Evolutionary conservation across 108 stramenopile genomes (phyloP).

Genomic region (Schizochytrium sp.): DNA sequence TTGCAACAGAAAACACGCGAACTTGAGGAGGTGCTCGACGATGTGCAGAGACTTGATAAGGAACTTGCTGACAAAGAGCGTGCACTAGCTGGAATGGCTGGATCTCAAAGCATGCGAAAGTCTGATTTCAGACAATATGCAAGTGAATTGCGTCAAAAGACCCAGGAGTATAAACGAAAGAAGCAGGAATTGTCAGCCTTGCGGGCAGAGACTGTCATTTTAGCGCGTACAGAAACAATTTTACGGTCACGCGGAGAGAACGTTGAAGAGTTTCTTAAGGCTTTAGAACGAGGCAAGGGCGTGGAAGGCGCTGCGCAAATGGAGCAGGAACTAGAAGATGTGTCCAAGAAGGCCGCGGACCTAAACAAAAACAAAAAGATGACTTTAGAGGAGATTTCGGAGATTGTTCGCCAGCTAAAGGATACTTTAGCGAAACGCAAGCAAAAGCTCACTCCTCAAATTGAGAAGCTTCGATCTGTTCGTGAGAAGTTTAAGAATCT

Average conservation of each 20-base stretch:
- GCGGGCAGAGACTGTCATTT: slow-evolving; percentile 73
- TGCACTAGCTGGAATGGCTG: not conserved
- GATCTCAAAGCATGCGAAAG: slow-evolving; percentile 61
- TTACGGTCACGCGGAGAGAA: slow-evolving; percentile 72
- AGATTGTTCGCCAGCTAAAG: slow-evolving; percentile 74
- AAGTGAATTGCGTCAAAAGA: slow-evolving; percentile 70
- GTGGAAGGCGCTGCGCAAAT: slow-evolving; percentile 80
- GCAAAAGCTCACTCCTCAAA: slow-evolving; percentile 76
- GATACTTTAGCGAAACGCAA: slow-evolving; percentile 76
- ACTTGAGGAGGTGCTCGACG: slow-evolving; percentile 69
- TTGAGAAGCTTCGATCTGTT: slow-evolving; percentile 73
- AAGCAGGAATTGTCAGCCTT: slow-evolving; percentile 68
- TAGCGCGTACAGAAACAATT: slow-evolving; percentile 71
- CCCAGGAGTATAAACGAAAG: slow-evolving; percentile 65
- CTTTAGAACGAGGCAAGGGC: slow-evolving; percentile 80
- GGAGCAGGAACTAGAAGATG: slow-evolving; percentile 73
- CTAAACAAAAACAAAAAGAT: slow-evolving; percentile 80
- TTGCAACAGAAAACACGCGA: slow-evolving; percentile 71
- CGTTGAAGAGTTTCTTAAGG: slow-evolving; percentile 76
- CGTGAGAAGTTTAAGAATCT: slow-evolving; percentile 72
- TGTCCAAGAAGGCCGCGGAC: slow-evolving; percentile 75
- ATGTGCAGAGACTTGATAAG: slow-evolving; percentile 60
- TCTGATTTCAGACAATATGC: slow-evolving; percentile 70
- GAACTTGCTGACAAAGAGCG: slow-evolving; percentile 72
- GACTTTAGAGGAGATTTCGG: slow-evolving; percentile 84